phyloP scores from a whole-genome alignment of 257 asterid species.

The Salvia miltiorrhiza region DNA sequence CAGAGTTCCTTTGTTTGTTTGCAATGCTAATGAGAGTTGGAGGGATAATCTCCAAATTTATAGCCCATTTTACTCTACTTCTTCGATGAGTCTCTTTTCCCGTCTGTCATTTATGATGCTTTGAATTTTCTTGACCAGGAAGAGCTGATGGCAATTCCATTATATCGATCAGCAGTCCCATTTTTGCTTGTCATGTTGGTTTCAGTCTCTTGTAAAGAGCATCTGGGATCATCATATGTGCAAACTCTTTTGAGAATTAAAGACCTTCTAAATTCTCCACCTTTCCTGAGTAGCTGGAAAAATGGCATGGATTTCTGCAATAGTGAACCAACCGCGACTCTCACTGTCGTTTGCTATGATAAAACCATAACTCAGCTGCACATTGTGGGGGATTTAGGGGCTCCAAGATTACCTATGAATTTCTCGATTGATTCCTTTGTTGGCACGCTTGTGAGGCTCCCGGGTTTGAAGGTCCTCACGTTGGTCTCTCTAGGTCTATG shows the following conservation, averaged over 20 bases:
- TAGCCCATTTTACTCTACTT: conserved; percentile 7
- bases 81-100: neutral
- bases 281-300: conserved; percentile 37
- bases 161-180: conserved; percentile 6
- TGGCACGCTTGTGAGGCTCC: conserved; percentile 48
- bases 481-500: conserved; percentile 81
- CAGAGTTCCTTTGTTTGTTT: neutral
- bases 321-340: conserved; percentile 40
- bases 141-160: conserved; percentile 35
- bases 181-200: conserved; percentile 30
- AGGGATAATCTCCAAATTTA: neutral
- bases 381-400: conserved; percentile 43
- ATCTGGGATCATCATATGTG: conserved; percentile 48
- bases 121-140: conserved; percentile 5
- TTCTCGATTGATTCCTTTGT: conserved; percentile 70
- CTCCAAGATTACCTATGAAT: conserved; percentile 44
- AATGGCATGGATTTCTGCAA: conserved; percentile 61
- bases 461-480: conserved; percentile 68
- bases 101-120: neutral
- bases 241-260: conserved; percentile 49
- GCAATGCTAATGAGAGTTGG: neutral
- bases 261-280: conserved; percentile 49
- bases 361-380: conserved; percentile 77
- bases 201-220: conserved; percentile 41
- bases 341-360: conserved; percentile 73